A percentile compares a stretch with the other conserved stretches of the same genome.
phyloP scores from a whole-genome alignment of 2,329 filamentous ascomycete genomes.

The Ophiostoma piceae region DNA sequence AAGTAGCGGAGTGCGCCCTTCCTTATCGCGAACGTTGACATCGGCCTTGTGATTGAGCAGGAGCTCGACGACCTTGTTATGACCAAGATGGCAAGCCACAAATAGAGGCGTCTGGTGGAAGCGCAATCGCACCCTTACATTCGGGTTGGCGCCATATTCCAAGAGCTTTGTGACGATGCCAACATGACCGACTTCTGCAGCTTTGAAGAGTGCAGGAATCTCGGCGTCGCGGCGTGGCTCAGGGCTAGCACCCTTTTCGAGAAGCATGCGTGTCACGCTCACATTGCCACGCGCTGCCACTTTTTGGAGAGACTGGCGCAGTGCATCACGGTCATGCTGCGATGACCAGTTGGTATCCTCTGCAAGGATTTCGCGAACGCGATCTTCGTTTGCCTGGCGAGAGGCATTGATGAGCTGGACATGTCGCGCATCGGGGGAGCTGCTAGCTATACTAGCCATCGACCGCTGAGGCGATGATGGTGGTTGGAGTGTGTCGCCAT shows the following conservation, averaged over 20 bases:
- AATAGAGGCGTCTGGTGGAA: slow-evolving; percentile 38
- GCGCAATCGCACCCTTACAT: slow-evolving; percentile 31
- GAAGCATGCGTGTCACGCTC: slow-evolving; percentile 36
- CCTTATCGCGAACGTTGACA: slow-evolving; percentile 35
- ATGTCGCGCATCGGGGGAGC: slow-evolving; percentile 37
- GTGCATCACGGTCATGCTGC: slow-evolving; percentile 34
- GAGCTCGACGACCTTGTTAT: slow-evolving; percentile 33
- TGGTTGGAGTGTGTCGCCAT: background rate
- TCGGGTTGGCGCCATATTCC: slow-evolving; percentile 33
- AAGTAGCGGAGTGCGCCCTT: slow-evolving; percentile 37
- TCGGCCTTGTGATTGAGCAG: slow-evolving; percentile 36
- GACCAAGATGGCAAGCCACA: slow-evolving; percentile 35
- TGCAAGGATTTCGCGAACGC: slow-evolving; percentile 36
- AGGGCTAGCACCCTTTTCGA: slow-evolving; percentile 37
- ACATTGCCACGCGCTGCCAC: slow-evolving; percentile 36
- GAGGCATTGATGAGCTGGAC: slow-evolving; percentile 37
- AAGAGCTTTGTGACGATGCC: slow-evolving; percentile 36
- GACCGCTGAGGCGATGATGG: background rate
- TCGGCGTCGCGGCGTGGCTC: slow-evolving; percentile 36
- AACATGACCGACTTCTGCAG: slow-evolving; percentile 37
- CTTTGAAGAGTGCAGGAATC: slow-evolving; percentile 36
- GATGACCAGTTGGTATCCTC: slow-evolving; percentile 36
- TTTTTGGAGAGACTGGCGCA: slow-evolving; percentile 38
- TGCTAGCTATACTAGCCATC: slow-evolving; percentile 36
- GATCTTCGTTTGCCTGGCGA: slow-evolving; percentile 37